Conservation (phyloP, 331 rosid species). For the Telfairia occidentalis region DNA sequence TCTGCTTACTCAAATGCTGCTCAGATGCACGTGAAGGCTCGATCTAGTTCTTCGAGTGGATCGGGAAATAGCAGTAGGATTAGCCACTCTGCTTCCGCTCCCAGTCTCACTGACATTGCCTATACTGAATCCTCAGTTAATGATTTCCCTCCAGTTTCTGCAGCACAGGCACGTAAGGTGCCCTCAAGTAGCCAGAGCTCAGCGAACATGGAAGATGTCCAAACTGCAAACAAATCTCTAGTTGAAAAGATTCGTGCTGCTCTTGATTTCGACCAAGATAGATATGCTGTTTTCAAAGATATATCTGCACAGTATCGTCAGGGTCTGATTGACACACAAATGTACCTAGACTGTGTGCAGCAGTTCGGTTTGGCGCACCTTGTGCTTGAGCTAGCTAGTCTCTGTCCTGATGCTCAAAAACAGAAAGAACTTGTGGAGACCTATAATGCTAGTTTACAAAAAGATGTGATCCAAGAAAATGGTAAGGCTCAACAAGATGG, state of each 20-base stretch:
- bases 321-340: slow-evolving; percentile 55
- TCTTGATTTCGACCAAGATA: slow-evolving; percentile 73
- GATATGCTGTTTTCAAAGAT: slow-evolving; percentile 51
- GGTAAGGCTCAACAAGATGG: slow-evolving; percentile 20
- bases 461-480: slow-evolving; percentile 28
- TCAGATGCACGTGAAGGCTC: slow-evolving; percentile 35
- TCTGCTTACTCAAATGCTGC: slow-evolving; percentile 51
- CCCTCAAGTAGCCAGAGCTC: slow-evolving; percentile 38
- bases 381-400: slow-evolving; percentile 69
- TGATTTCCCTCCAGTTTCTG: slow-evolving; percentile 91
- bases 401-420: slow-evolving; percentile 68
- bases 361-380: slow-evolving; percentile 81
- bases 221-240: slow-evolving; percentile 80
- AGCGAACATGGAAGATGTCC: slow-evolving; percentile 43
- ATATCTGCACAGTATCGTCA: slow-evolving; percentile 79
- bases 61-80: slow-evolving; percentile 39
- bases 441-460: slow-evolving; percentile 40
- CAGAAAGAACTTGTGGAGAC: slow-evolving; percentile 66
- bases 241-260: slow-evolving; percentile 76
- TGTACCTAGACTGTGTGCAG: slow-evolving; percentile 60
- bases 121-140: slow-evolving; percentile 34
- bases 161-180: slow-evolving; percentile 34
- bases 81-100: slow-evolving; percentile 65
- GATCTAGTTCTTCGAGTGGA: slow-evolving; percentile 37
- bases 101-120: slow-evolving; percentile 47